These are phyloP conservation scores for Trypanosoma mega DNA, from an alignment of 208 protist genomes.

Conservation along the genomic window DNA sequence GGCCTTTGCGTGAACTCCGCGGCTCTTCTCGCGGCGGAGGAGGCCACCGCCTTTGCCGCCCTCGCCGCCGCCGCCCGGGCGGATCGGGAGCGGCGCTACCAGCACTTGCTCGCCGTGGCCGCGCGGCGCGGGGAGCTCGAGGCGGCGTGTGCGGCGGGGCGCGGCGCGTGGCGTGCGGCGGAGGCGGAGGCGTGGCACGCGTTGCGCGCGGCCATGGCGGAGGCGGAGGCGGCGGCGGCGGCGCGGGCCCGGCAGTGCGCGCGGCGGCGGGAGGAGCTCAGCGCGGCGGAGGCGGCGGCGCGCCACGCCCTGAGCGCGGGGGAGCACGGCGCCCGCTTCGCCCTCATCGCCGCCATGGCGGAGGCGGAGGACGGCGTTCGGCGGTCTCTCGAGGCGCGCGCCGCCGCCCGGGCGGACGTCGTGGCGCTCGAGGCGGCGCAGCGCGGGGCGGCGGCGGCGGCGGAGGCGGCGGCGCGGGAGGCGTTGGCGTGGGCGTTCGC, in stretches of 20 bases:
- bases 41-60: neutral
- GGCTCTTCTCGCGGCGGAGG: no score
- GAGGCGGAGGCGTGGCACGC: constrained; percentile 22
- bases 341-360: constrained; percentile 29
- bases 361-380: constrained; percentile 29
- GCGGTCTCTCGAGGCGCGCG: constrained; percentile 23
- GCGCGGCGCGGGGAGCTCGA: no score
- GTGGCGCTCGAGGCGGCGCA: neutral
- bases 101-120: no score
- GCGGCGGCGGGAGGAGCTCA: constrained; percentile 17
- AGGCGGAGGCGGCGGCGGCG: constrained; percentile 10
- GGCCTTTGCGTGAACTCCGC: constrained; percentile 10
- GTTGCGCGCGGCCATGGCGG: constrained; percentile 9
- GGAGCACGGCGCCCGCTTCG: constrained; percentile 37
- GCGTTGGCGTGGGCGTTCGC: no score
- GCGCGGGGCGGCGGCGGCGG: no score
- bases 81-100: no score
- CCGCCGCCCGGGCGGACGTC: constrained; percentile 2
- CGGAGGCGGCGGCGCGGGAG: no score
- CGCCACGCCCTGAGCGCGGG: neutral
- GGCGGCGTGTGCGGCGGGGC: no score
- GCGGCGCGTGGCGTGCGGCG: no score
- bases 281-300: constrained; percentile 35
- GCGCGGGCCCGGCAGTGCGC: constrained; percentile 14
- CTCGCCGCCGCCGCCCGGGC: no score